These are phyloP conservation scores for Xerocomellus intermedius DNA, from an alignment of 768 basidiomycete genomes.

Conservation along the genomic window DNA sequence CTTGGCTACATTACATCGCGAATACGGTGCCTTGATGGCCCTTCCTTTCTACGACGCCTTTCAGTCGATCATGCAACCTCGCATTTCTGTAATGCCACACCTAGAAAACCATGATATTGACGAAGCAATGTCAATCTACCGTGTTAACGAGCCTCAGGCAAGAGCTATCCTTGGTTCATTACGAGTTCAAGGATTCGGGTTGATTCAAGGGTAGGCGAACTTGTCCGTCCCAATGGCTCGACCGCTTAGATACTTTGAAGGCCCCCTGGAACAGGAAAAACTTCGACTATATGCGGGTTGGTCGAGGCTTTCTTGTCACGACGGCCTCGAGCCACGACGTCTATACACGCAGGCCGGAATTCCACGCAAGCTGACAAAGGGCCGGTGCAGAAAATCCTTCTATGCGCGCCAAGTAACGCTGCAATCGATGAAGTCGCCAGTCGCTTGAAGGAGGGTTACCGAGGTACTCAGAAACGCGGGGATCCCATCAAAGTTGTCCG, in stretches of 20 bases:
- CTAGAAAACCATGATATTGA: conserved; percentile 52
- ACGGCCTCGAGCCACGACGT: conserved; percentile 47
- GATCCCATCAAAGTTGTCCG: conserved; percentile 81
- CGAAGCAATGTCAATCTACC: conserved; percentile 64
- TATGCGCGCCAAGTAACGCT: conserved; percentile 98
- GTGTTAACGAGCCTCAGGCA: conserved; percentile 93
- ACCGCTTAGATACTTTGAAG: conserved; percentile 39
- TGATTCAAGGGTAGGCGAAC: conserved; percentile 88
- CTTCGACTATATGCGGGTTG: conserved; percentile 95
- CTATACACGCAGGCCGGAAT: conserved; percentile 48
- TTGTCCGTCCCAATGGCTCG: not conserved
- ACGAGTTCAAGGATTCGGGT: conserved; percentile 69
- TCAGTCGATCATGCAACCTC: conserved; percentile 66
- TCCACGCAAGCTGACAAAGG: conserved; percentile 40
- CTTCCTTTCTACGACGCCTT: conserved; percentile 81
- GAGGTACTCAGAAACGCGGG: conserved; percentile 51
- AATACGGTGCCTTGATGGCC: conserved; percentile 84
- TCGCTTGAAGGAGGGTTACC: conserved; percentile 79
- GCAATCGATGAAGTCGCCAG: conserved; percentile 95
- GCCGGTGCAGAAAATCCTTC: conserved; percentile 68
- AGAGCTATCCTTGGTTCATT: conserved; percentile 79
- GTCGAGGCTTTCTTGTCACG: conserved; percentile 76
- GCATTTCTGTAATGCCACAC: conserved; percentile 46
- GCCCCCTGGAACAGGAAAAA: conserved; percentile 98
- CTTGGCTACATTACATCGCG: conserved; percentile 86